Evolutionary conservation across 805 yeast species (phyloP), one percentile per base, ranked within the genome.

Genomic region (Starmera pachycereana): DNA sequence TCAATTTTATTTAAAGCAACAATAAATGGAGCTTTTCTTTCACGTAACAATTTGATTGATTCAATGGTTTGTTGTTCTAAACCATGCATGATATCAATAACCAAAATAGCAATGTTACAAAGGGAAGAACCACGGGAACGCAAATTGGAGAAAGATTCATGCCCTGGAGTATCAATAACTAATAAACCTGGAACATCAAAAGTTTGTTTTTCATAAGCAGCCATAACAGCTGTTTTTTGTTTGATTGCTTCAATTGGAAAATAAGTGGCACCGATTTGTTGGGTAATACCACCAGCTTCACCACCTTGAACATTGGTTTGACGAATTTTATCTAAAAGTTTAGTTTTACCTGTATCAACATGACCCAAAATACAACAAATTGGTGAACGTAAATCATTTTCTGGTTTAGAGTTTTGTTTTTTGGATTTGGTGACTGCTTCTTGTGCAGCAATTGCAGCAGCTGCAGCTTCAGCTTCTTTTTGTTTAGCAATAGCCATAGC

Each of bases 271-370:
- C 99, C 99, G 60, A 92, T 92, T 68, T 92, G 99, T 74, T 92
- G 99, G 49, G 99, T 92, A 62, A 92, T 92, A 71, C 99, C 99
- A 71, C 99, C 99, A 41, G 99, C 99, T 70, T 92, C 99, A 59
- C 98, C 99, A 62, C 97, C 99, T 71, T 92, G 99, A 45, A 92
- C 99, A 58, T 92, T 92, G 33, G 97, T 92, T 70, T 90, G 97
- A 70, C 99, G 90, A 52, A 92, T 81, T 66, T 92, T 92, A 61
- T 92, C 99, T 61, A 92, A 73, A 49, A 92, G 75, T 62, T 92
- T 92, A 50, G 99, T 92, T 67, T 92, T 92, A 80, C 99, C 99
- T 43, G 98, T 92, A 74, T 92, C 99, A 65, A 92, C 99, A 71
- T 92, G 99, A 61, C 99, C 99, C 63, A 92, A 74, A 57, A 92